These are phyloP conservation scores for Neurospora africana DNA, from an alignment of 495 filamentous ascomycete species.

Conservation along the genomic window DNA sequence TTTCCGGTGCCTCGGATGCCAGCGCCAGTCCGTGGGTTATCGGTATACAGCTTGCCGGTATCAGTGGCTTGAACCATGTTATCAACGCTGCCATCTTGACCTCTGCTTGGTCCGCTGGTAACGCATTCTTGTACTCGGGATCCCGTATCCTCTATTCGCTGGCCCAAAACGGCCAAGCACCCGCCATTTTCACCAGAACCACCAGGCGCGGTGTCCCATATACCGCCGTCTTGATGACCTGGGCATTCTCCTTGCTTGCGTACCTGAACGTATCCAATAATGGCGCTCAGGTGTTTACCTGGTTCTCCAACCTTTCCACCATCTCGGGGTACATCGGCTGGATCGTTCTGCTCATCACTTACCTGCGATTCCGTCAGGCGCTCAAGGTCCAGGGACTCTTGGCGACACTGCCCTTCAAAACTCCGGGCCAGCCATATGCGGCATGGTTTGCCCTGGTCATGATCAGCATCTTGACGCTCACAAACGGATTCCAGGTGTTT, in stretches of 20 bases:
- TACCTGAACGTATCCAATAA: slow-evolving; percentile 51
- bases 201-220: slow-evolving; percentile 51
- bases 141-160: slow-evolving; percentile 66
- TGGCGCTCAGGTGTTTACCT: slow-evolving; percentile 47
- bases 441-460: slow-evolving; percentile 28
- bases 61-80: slow-evolving; percentile 33
- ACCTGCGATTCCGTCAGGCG: slow-evolving; percentile 37
- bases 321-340: slow-evolving; percentile 41
- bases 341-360: slow-evolving; percentile 39
- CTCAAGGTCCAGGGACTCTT: slow-evolving; percentile 26
- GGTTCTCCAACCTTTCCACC: slow-evolving; percentile 44
- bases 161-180: slow-evolving; percentile 53
- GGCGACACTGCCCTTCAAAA: slow-evolving; percentile 29
- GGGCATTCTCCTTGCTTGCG: slow-evolving; percentile 45
- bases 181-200: slow-evolving; percentile 42
- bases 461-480: slow-evolving; percentile 32
- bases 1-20: slow-evolving; percentile 44
- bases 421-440: slow-evolving; percentile 31
- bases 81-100: slow-evolving; percentile 42
- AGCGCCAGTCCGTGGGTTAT: slow-evolving; percentile 52
- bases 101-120: slow-evolving; percentile 48
- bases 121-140: slow-evolving; percentile 75
- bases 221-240: slow-evolving; percentile 46
- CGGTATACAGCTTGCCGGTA: slow-evolving; percentile 35
- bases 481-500: slow-evolving; percentile 40